These are phyloP conservation scores for Diplodia mutila DNA, from an alignment of 2,329 filamentous ascomycete species.

Conservation along the genomic window DNA sequence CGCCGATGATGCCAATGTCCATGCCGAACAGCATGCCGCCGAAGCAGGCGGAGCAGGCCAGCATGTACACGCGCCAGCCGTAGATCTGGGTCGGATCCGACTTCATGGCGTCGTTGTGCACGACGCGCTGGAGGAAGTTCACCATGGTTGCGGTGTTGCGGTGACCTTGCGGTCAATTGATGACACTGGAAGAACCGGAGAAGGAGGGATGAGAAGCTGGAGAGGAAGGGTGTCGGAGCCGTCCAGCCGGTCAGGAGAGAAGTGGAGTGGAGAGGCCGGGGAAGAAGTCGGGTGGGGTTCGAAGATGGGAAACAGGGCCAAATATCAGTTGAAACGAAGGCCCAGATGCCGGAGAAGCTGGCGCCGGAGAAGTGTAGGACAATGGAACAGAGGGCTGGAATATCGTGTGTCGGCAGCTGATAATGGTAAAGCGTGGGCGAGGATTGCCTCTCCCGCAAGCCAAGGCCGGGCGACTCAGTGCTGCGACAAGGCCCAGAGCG, in stretches of 20 bases:
- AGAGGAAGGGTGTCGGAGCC: no score
- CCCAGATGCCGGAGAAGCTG: conserved; percentile 1
- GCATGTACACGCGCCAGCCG: conserved; percentile 68
- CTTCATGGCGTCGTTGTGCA: conserved; percentile 73
- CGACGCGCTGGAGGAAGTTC: conserved; percentile 57
- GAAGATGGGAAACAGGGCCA: background rate
- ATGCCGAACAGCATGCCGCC: conserved; percentile 71
- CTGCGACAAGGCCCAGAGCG: conserved; percentile 11
- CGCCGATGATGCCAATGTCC: conserved; percentile 64
- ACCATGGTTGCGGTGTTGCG: conserved; percentile 15
- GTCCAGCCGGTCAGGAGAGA: no score
- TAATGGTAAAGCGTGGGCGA: background rate
- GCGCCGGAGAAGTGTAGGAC: background rate
- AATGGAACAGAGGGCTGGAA: background rate
- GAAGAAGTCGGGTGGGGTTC: background rate
- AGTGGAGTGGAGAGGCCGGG: background rate
- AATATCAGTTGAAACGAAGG: conserved; percentile 17
- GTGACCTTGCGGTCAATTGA: conserved; percentile 8
- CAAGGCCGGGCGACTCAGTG: conserved; percentile 10
- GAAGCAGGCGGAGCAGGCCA: conserved; percentile 69
- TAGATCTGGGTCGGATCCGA: conserved; percentile 69
- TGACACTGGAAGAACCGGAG: background rate
- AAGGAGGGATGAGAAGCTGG: background rate
- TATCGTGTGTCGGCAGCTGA: no score
- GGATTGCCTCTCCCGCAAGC: background rate